phyloP scores from a whole-genome alignment of 495 filamentous ascomycete genomes.

The Penicillium egyptiacum region DNA sequence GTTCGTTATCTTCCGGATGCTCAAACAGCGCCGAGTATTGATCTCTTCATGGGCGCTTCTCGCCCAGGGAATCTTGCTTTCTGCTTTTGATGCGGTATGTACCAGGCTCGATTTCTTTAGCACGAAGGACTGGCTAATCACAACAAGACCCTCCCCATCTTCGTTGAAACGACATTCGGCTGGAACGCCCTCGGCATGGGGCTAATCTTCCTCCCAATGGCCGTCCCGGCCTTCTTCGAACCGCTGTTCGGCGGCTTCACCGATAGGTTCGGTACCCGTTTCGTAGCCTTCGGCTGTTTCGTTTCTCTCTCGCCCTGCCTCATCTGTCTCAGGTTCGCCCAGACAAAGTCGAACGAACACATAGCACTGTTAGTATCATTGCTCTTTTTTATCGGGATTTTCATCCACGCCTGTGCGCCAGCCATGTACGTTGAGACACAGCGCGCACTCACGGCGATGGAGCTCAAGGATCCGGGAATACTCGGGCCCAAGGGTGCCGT shows the following conservation, averaged over 20 bases:
- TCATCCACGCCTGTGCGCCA: slow-evolving; percentile 31
- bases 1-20: slow-evolving; percentile 26
- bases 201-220: slow-evolving; percentile 68
- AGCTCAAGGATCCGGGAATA: slow-evolving; percentile 47
- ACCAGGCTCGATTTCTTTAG: background rate
- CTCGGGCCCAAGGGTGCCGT: slow-evolving; percentile 52
- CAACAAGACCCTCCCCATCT: slow-evolving; percentile 57
- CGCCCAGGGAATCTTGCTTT: slow-evolving; percentile 34
- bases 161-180: slow-evolving; percentile 59
- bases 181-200: slow-evolving; percentile 71
- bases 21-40: slow-evolving; percentile 32
- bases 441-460: slow-evolving; percentile 60
- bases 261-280: slow-evolving; percentile 62
- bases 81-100: slow-evolving; percentile 37
- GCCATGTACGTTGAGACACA: slow-evolving; percentile 68
- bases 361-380: slow-evolving; percentile 56
- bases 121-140: background rate
- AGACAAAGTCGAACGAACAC: slow-evolving; percentile 52
- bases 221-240: slow-evolving; percentile 62
- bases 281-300: slow-evolving; percentile 62
- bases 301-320: slow-evolving; percentile 56
- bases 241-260: slow-evolving; percentile 59
- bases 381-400: slow-evolving; percentile 29
- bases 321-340: slow-evolving; percentile 63
- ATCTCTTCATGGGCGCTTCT: slow-evolving; percentile 35